Percentiles rank a stretch among this genome's conserved stretches.
These are phyloP conservation scores for Zalaria sp. DNA, from an alignment of 2,329 filamentous ascomycete species.

Conservation along the genomic window DNA sequence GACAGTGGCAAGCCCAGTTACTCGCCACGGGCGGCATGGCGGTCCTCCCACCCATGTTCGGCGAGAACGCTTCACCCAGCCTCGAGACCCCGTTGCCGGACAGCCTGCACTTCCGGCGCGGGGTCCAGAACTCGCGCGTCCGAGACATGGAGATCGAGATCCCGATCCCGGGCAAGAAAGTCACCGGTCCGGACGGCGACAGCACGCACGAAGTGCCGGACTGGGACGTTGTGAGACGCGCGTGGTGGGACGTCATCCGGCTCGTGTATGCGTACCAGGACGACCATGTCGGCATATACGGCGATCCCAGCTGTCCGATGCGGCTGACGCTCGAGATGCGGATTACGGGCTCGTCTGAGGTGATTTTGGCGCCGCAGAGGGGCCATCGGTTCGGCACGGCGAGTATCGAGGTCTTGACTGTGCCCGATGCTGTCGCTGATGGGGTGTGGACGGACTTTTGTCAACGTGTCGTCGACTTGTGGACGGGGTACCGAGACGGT, in stretches of 20 bases:
- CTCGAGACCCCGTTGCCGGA: conserved; percentile 30
- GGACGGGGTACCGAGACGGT: conserved; percentile 9
- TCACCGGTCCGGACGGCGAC: conserved; percentile 6
- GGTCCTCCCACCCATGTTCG: conserved; percentile 1
- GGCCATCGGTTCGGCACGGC: conserved; percentile 28
- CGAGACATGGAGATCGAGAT: conserved; percentile 24
- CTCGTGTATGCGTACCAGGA: conserved; percentile 20
- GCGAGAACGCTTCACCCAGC: not conserved
- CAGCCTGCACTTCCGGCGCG: conserved; percentile 30
- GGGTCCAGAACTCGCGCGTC: conserved; percentile 4
- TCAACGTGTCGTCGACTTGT: conserved; percentile 26
- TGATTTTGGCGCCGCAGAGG: conserved; percentile 31
- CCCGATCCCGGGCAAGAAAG: conserved; percentile 21
- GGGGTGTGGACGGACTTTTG: conserved; percentile 26
- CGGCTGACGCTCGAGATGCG: conserved; percentile 3
- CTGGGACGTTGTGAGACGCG: conserved; percentile 27
- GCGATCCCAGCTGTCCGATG: not conserved
- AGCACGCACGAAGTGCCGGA: conserved; percentile 20
- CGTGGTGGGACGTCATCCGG: conserved; percentile 37
- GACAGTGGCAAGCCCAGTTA: conserved; percentile 4
- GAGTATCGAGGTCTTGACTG: conserved; percentile 24
- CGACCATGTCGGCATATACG: conserved; percentile 4
- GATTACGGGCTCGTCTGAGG: conserved; percentile 19
- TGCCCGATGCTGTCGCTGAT: conserved; percentile 20
- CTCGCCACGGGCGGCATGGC: conserved; percentile 21